phyloP scores from a whole-genome alignment of 2,329 filamentous ascomycete genomes.

The Tolypocladium ophioglossoides region DNA sequence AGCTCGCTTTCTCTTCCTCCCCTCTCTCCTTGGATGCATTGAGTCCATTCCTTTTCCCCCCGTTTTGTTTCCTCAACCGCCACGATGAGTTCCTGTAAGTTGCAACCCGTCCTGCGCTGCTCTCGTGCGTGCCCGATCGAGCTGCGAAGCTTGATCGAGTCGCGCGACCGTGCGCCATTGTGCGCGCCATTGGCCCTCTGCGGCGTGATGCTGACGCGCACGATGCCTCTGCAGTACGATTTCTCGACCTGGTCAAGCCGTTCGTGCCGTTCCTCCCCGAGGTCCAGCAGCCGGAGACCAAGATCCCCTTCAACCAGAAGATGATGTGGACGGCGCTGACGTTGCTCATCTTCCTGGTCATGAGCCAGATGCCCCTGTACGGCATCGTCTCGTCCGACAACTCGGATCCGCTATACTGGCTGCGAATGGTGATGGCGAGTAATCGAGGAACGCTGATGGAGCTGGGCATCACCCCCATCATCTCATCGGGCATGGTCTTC shows the following conservation, averaged over 20 bases:
- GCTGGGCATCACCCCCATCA: slow-evolving; percentile 94
- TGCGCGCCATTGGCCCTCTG: slow-evolving; percentile 2
- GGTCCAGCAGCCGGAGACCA: slow-evolving; percentile 97
- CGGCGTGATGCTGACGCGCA: slow-evolving; percentile 15
- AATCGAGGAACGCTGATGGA: slow-evolving; percentile 96
- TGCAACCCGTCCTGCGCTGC: slow-evolving; percentile 4
- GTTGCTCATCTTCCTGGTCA: slow-evolving; percentile 97
- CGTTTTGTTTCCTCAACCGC: slow-evolving; percentile 16
- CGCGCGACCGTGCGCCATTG: slow-evolving; percentile 16
- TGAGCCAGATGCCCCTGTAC: slow-evolving; percentile 99
- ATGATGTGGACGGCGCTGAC: slow-evolving; percentile 93
- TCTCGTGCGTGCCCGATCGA: slow-evolving; percentile 1
- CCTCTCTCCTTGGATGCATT: slow-evolving; percentile 27
- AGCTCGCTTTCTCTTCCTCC: slow-evolving; percentile 25
- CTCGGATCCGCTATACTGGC: slow-evolving; percentile 98
- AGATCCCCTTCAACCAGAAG: slow-evolving; percentile 98
- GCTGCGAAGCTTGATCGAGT: slow-evolving; percentile 8
- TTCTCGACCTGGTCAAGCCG: slow-evolving; percentile 98
- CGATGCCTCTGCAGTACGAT: slow-evolving; percentile 59
- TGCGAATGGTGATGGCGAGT: slow-evolving; percentile 99
- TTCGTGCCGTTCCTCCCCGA: slow-evolving; percentile 99
- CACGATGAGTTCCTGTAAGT: slow-evolving; percentile 48
- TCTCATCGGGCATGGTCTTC: slow-evolving; percentile 99
- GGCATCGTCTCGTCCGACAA: slow-evolving; percentile 98
- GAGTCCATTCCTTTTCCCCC: slow-evolving; percentile 25